Evolutionary conservation across 2,329 filamentous ascomycete genomes (phyloP).

Genomic region (Colletotrichum sp.): DNA sequence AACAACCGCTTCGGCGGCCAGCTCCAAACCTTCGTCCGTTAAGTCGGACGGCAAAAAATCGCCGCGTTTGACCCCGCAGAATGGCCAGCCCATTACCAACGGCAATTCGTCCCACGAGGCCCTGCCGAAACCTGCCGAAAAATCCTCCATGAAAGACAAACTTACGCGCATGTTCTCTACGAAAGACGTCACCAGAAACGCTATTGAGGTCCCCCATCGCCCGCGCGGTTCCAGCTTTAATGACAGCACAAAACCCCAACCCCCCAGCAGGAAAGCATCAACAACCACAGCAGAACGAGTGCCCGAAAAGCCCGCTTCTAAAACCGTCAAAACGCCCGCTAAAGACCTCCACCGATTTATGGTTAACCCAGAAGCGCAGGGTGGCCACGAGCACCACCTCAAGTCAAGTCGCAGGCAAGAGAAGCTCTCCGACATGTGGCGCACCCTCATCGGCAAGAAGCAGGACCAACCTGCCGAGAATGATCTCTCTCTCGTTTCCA

Average conservation of each 20-base stretch:
- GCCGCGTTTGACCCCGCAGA: slow-evolving; percentile 40
- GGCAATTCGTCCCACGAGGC: slow-evolving; percentile 31
- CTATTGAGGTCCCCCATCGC: slow-evolving; percentile 37
- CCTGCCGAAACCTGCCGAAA: slow-evolving; percentile 47
- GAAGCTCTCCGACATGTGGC: slow-evolving; percentile 91
- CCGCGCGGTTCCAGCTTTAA: slow-evolving; percentile 36
- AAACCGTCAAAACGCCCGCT: slow-evolving; percentile 38
- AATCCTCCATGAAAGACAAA: slow-evolving; percentile 66
- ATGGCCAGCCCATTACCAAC: slow-evolving; percentile 31
- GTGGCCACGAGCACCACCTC: slow-evolving; percentile 84
- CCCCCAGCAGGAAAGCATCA: slow-evolving; percentile 32
- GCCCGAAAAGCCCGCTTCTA: slow-evolving; percentile 33
- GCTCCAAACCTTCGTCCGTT: slow-evolving; percentile 54
- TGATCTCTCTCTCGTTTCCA: slow-evolving; percentile 90
- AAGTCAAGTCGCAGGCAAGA: slow-evolving; percentile 92
- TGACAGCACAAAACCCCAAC: slow-evolving; percentile 42
- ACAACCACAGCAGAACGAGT: slow-evolving; percentile 29
- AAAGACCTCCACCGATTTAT: slow-evolving; percentile 54
- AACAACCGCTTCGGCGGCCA: slow-evolving; percentile 38
- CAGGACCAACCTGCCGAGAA: slow-evolving; percentile 72
- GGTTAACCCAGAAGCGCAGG: slow-evolving; percentile 55
- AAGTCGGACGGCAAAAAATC: slow-evolving; percentile 47
- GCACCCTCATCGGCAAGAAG: slow-evolving; percentile 83
- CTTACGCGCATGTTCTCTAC: slow-evolving; percentile 69
- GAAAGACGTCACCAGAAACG: slow-evolving; percentile 50